Conservation (phyloP, 2,329 filamentous ascomycete genomes). For the Proliferodiscus dingleyae region DNA sequence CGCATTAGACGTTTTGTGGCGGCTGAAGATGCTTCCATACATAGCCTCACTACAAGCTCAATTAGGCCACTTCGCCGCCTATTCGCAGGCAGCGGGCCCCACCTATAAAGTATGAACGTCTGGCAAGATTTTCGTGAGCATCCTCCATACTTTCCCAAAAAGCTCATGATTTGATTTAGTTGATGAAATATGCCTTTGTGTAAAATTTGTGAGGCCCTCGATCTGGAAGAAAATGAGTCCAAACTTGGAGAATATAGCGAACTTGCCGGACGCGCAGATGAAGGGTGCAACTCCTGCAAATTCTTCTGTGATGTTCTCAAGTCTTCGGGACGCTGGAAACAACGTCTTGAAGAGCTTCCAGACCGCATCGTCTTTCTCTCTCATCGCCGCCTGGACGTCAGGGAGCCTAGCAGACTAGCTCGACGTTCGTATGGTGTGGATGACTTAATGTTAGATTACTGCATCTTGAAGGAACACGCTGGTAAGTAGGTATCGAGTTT, state of each 20-base stretch:
- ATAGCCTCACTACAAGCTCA: too few species aligned
- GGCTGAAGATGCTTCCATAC: too few species aligned
- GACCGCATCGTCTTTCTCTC: background rate
- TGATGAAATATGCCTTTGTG: background rate
- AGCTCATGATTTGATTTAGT: background rate
- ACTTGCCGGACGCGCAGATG: background rate
- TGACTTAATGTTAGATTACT: background rate
- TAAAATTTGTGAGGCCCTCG: background rate
- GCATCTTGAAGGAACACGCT: background rate
- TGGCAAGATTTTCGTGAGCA: too few species aligned
- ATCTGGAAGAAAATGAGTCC: background rate
- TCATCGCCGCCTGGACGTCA: background rate
- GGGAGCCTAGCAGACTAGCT: background rate
- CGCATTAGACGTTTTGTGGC: too few species aligned
- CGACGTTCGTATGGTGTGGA: background rate
- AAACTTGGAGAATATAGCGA: background rate
- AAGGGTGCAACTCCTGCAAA: background rate
- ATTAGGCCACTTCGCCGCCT: too few species aligned
- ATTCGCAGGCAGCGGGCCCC: too few species aligned
- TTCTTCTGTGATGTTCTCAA: background rate
- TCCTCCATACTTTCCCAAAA: too few species aligned
- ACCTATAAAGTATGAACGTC: too few species aligned
- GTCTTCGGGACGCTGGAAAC: background rate
- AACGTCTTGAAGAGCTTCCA: background rate
- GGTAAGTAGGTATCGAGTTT: background rate